phyloP scores from a whole-genome alignment of 2,329 filamentous ascomycete genomes.

The Penicillium sp. region DNA sequence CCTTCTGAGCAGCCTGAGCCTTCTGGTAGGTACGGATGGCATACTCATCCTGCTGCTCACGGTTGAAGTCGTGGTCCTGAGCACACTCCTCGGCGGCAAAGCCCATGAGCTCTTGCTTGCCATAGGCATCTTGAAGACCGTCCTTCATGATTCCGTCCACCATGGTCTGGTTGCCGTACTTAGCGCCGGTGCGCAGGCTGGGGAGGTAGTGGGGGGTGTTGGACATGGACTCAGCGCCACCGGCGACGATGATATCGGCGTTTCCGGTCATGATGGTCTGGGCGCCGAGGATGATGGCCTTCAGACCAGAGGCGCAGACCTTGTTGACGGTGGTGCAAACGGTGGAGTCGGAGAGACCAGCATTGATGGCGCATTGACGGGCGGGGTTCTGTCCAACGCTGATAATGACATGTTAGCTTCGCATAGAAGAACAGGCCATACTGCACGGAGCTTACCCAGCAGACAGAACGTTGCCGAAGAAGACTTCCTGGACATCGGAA shows the following conservation, averaged over 20 bases:
- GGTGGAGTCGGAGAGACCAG: conserved; percentile 76
- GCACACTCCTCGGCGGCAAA: conserved; percentile 90
- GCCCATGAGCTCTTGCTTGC: conserved; percentile 95
- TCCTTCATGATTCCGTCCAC: conserved; percentile 93
- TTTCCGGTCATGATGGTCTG: conserved; percentile 98
- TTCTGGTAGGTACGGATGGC: conserved; percentile 94
- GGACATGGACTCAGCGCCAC: conserved; percentile 97
- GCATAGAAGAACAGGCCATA: conserved; percentile 1
- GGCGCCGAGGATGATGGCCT: conserved; percentile 90
- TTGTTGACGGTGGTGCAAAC: conserved; percentile 97
- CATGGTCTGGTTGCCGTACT: conserved; percentile 88
- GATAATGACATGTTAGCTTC: conserved; percentile 19
- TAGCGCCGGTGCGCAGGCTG: conserved; percentile 79
- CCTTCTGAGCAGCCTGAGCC: conserved; percentile 81
- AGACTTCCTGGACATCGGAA: conserved; percentile 90
- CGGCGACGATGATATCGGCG: conserved; percentile 88
- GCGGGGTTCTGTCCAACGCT: conserved; percentile 96
- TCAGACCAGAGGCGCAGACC: conserved; percentile 93
- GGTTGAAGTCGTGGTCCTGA: conserved; percentile 74
- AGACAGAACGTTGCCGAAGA: conserved; percentile 97
- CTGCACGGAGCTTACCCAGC: conserved; percentile 68
- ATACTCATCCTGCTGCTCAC: conserved; percentile 91
- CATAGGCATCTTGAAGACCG: conserved; percentile 89
- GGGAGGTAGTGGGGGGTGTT: conserved; percentile 96
- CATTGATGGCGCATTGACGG: conserved; percentile 87